Evolutionary conservation across 176 grass and related monocot species (phyloP).

Genomic region (Raddia distichophylla): DNA sequence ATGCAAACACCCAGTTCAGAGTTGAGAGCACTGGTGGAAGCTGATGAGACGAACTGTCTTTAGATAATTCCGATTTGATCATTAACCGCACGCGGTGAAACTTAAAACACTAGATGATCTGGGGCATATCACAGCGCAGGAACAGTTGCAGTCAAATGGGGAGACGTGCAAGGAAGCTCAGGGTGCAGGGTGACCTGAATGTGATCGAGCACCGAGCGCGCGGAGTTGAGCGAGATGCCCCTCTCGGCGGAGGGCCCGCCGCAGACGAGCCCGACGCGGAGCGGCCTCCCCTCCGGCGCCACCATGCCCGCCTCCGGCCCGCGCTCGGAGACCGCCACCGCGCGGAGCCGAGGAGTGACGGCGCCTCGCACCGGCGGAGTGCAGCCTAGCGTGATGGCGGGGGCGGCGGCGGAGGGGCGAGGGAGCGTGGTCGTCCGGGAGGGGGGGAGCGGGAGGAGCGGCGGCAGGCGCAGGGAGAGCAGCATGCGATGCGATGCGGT

Average conservation of each 20-base stretch:
- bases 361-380: background rate
- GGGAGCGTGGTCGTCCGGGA: conserved; percentile 1
- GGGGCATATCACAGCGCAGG: too few relatives aligned
- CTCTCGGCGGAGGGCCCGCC: conserved; percentile 89
- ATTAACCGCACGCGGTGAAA: too few relatives aligned
- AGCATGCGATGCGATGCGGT: background rate
- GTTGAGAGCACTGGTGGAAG: too few relatives aligned
- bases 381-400: background rate
- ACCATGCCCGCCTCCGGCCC: conserved; percentile 10
- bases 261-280: conserved; percentile 82
- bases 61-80: too few relatives aligned
- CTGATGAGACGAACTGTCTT: too few relatives aligned
- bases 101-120: too few relatives aligned
- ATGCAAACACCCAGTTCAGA: too few relatives aligned
- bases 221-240: conserved; percentile 93
- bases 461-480: conserved; percentile 3
- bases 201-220: conserved; percentile 90
- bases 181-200: conserved; percentile 56
- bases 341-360: conserved; percentile 1
- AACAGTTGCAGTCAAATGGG: too few relatives aligned
- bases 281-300: conserved; percentile 45
- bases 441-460: background rate
- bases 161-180: background rate
- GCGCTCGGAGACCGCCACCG: background rate
- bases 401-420: background rate